A percentile compares a stretch with the other conserved stretches of the same genome.
Evolutionary conservation across 2,329 filamentous ascomycete species (phyloP).

Genomic region (Fusarium sp.): DNA sequence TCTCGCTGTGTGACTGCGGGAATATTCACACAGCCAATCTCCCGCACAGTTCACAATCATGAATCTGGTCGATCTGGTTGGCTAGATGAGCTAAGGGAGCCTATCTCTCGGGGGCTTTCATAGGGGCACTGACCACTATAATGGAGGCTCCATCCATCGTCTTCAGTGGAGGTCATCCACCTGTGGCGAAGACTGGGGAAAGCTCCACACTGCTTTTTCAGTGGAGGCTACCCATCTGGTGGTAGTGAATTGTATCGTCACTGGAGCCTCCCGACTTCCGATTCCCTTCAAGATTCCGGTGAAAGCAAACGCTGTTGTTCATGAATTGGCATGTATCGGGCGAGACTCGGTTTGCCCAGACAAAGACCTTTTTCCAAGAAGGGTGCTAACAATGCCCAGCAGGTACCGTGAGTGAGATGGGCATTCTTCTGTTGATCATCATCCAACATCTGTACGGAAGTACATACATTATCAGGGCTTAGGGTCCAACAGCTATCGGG

Average conservation of each 20-base stretch:
- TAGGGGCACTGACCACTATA: slow-evolving; percentile 29
- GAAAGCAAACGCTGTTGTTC: not conserved
- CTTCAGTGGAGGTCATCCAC: slow-evolving; percentile 23
- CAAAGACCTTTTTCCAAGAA: not conserved
- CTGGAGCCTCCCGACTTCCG: slow-evolving; percentile 15
- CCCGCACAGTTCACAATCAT: slow-evolving; percentile 4
- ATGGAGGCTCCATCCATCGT: slow-evolving; percentile 6
- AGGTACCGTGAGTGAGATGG: slow-evolving; percentile 1
- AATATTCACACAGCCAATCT: slow-evolving; percentile 8
- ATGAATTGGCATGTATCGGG: not conserved
- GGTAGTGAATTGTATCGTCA: slow-evolving; percentile 4
- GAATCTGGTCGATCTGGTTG: slow-evolving; percentile 33
- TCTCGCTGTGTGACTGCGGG: not conserved
- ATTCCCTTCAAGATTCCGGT: not conserved
- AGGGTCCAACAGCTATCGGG: slow-evolving; percentile 22
- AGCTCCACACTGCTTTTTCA: slow-evolving; percentile 42
- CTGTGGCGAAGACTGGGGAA: slow-evolving; percentile 20
- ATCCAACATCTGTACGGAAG: not conserved
- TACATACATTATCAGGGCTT: slow-evolving; percentile 1
- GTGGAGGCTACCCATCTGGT: slow-evolving; percentile 34
- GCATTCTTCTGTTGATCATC: slow-evolving; percentile 11
- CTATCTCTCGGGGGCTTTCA: slow-evolving; percentile 14
- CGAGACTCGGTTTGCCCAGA: not conserved
- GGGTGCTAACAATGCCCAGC: not conserved
- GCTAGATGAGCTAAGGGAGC: not conserved